Percentiles rank a stretch among this genome's conserved stretches.
These are phyloP conservation scores for Calonectria pauciramosa DNA, from an alignment of 2,329 filamentous ascomycete genomes.

Conservation along the genomic window DNA sequence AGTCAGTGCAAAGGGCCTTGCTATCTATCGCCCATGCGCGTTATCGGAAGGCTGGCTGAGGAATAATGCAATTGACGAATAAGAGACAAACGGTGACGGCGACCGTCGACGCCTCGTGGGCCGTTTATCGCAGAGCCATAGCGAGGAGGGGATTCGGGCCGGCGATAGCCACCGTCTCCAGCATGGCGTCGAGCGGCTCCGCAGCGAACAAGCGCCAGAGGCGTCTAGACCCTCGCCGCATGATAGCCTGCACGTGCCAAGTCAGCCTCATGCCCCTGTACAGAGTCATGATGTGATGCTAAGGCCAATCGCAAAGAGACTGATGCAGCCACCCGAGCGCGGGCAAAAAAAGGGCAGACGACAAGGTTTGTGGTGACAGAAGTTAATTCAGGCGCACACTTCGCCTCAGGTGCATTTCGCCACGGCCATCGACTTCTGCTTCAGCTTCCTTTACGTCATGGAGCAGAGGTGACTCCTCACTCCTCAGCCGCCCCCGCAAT, in stretches of 20 bases:
- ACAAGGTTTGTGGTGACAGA: background rate
- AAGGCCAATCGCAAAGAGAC: background rate
- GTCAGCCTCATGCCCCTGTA: constrained; percentile 3
- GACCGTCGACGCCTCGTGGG: background rate
- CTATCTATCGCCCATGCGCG: background rate
- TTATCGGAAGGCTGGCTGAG: background rate
- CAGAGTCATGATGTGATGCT: background rate
- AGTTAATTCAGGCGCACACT: background rate
- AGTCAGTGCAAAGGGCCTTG: background rate
- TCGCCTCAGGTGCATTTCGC: background rate
- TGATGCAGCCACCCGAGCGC: background rate
- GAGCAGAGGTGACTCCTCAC: background rate
- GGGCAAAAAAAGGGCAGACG: background rate
- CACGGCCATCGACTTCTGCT: background rate
- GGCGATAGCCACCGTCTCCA: background rate
- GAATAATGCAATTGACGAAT: background rate
- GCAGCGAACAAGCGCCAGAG: background rate
- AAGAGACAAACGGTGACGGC: background rate
- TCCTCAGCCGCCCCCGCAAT: background rate
- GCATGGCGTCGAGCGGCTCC: background rate
- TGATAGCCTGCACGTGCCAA: background rate
- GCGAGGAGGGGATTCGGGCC: background rate
- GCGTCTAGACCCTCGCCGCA: background rate
- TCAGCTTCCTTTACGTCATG: background rate
- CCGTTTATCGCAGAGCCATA: background rate